Conservation (phyloP, 2,329 filamentous ascomycete species). For the Sporothrix euskadiensis region DNA sequence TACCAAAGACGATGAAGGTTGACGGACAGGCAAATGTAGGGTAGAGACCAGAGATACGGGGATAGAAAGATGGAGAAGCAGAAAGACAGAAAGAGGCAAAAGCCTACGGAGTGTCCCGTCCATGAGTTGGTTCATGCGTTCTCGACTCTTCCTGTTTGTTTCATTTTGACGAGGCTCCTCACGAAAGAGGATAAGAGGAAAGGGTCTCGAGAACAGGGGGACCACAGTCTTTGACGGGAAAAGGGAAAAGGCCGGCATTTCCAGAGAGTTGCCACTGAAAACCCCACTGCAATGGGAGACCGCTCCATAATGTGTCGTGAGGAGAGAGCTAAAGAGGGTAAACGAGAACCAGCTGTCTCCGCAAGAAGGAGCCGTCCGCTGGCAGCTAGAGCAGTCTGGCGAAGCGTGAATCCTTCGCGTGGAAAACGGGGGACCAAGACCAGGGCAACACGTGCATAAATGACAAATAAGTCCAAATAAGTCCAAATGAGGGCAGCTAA, state of each 20-base stretch:
- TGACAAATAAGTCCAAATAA: slow-evolving; percentile 7
- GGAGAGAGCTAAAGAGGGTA: no score
- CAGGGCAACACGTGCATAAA: not conserved
- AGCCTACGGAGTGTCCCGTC: not conserved
- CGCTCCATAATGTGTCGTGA: not conserved
- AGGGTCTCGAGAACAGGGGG: not conserved
- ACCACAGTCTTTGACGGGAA: not conserved
- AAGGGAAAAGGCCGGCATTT: slow-evolving; percentile 1
- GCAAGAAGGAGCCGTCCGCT: not conserved
- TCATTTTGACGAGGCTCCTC: not conserved
- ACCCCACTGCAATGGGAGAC: not conserved
- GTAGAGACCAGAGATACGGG: not conserved
- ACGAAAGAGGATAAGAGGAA: not conserved
- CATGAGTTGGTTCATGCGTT: not conserved
- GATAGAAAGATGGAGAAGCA: not conserved
- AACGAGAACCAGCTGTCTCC: not conserved
- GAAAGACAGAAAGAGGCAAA: not conserved
- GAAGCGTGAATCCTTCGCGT: slow-evolving; percentile 3
- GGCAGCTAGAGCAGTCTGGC: not conserved
- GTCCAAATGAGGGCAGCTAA: not conserved
- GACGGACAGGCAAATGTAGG: not conserved
- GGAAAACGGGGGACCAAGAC: not conserved
- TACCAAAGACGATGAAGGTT: not conserved
- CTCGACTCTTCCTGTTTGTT: not conserved
- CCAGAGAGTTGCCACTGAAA: not conserved